A percentile compares a stretch with the other conserved stretches of the same genome.
These are phyloP conservation scores for Pythium guiyangense DNA, from an alignment of 352 stramenopile species.

Conservation along the genomic window DNA sequence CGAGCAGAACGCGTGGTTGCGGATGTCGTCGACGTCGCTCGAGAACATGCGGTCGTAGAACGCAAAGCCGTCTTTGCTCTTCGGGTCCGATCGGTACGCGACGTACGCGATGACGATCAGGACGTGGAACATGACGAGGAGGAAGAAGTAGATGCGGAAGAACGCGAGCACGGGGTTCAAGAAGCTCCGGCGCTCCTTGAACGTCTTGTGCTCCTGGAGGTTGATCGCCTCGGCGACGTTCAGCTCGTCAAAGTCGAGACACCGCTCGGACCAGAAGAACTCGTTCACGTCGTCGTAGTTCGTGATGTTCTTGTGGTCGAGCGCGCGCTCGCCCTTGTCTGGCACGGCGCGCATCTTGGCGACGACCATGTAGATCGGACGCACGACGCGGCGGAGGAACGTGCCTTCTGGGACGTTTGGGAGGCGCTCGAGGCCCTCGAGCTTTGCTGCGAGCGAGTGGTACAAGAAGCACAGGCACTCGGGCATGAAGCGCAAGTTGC, in stretches of 20 bases:
- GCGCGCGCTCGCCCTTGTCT: constrained; percentile 18
- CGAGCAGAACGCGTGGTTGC: constrained; percentile 72
- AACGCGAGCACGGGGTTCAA: constrained; percentile 79
- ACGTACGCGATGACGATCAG: constrained; percentile 81
- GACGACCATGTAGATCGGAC: constrained; percentile 74
- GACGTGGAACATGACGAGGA: constrained; percentile 77
- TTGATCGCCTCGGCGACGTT: constrained; percentile 73
- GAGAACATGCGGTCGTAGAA: constrained; percentile 81
- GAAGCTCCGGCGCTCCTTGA: constrained; percentile 80
- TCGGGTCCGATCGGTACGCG: constrained; percentile 61
- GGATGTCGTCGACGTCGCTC: constrained; percentile 54
- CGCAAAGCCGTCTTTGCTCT: constrained; percentile 36
- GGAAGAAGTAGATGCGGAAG: constrained; percentile 87
- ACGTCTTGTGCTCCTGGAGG: constrained; percentile 72
- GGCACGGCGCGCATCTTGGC: constrained; percentile 58
- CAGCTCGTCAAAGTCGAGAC: constrained; percentile 78
- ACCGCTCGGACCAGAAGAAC: constrained; percentile 82
- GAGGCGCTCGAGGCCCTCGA: constrained; percentile 54
- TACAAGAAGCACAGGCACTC: constrained; percentile 88
- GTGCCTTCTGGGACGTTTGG: constrained; percentile 62
- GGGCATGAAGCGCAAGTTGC: constrained; percentile 86
- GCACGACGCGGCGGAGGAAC: constrained; percentile 69
- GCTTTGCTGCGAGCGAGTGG: constrained; percentile 71
- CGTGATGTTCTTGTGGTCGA: constrained; percentile 84
- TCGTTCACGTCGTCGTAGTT: constrained; percentile 91